Base-by-base conservation (phyloP, 2,329 filamentous ascomycete genomes). In the Parafenestella ontariensis region DNA sequence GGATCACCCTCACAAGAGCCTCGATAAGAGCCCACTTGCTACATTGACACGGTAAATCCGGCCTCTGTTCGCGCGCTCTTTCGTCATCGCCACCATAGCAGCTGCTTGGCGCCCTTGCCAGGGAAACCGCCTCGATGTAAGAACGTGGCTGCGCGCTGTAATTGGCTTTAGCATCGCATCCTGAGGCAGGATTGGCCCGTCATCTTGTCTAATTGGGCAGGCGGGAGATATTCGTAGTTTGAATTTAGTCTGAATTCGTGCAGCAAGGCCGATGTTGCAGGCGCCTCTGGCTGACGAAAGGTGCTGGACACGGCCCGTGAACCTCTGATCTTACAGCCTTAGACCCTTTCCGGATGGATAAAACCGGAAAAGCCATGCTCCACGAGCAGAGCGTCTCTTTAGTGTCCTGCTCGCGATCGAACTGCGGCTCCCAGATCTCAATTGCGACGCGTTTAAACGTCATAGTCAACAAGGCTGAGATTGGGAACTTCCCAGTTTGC, bases 81-180 rank as follows among this genome's bases (percentile, higher is more conserved):
- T 72, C 70, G 70, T 74, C 71, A 75, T 72, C 47, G 49, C 44
- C 50, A 47, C 63, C 59, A 57, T 42, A 46, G 59, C 52, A 55
- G 37, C 36, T 18, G 20, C 66, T 67, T 70, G 65, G 70, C 69
- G 59, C 43, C 24, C 34, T 48, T 62, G 60, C 60, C 71, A 71
- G 61, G 70, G 69, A 69, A 70, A 54, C 61, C 52, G 52, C 52
- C 56, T 65, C 60, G 52, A 64, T 52, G 55, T 55, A 59, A 52
- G 46, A 60, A 26, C 37, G 54, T 49, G 52, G 43, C 52, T 52
- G 52, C 54, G 54, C 49, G 45, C 31, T 39, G 41, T 56, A 26
- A 66, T 65, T 70, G 68, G 68, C 58, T 59, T 52, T 43, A 39
- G 46, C 49, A 34, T 46, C 29, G 52, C 24, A 44, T 64, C 56